Evolutionary conservation across 768 basidiomycete genomes (phyloP).

Genomic region (Xanthoconium stramineum): DNA sequence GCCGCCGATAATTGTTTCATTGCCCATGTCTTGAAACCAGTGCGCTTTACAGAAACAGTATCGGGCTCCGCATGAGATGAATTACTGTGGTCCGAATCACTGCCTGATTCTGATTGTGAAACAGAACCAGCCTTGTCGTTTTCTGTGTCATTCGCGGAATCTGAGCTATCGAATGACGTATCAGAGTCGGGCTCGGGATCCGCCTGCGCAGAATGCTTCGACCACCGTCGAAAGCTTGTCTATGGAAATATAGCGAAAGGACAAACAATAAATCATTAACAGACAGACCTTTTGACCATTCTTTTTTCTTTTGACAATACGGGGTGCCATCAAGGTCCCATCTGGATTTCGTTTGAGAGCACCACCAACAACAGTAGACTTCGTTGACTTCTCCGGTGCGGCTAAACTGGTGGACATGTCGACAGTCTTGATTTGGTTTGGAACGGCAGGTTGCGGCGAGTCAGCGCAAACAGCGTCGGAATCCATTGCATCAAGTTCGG

Average conservation of each 20-base stretch:
- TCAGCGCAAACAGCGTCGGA: slow-evolving; percentile 16
- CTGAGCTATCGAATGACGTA: slow-evolving; percentile 76
- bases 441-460: neutral
- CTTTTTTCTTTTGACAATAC: slow-evolving; percentile 42
- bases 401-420: slow-evolving; percentile 14
- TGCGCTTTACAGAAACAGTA: slow-evolving; percentile 33
- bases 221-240: slow-evolving; percentile 53
- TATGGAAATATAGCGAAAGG: slow-evolving; percentile 17
- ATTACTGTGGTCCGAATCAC: slow-evolving; percentile 17
- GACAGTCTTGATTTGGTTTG: slow-evolving; percentile 9
- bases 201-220: slow-evolving; percentile 29
- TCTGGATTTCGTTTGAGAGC: slow-evolving; percentile 66
- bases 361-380: slow-evolving; percentile 46
- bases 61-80: slow-evolving; percentile 17
- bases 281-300: slow-evolving; percentile 44
- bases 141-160: slow-evolving; percentile 61
- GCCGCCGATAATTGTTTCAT: slow-evolving; percentile 62
- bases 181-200: slow-evolving; percentile 40
- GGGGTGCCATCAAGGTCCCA: slow-evolving; percentile 52
- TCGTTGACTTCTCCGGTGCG: slow-evolving; percentile 10
- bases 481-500: slow-evolving; percentile 33
- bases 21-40: slow-evolving; percentile 90
- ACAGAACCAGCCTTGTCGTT: slow-evolving; percentile 12
- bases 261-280: slow-evolving; percentile 1
- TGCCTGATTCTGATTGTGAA: slow-evolving; percentile 15